Base-by-base conservation (phyloP, 345 rosid genomes). In the Salix viminalis region DNA sequence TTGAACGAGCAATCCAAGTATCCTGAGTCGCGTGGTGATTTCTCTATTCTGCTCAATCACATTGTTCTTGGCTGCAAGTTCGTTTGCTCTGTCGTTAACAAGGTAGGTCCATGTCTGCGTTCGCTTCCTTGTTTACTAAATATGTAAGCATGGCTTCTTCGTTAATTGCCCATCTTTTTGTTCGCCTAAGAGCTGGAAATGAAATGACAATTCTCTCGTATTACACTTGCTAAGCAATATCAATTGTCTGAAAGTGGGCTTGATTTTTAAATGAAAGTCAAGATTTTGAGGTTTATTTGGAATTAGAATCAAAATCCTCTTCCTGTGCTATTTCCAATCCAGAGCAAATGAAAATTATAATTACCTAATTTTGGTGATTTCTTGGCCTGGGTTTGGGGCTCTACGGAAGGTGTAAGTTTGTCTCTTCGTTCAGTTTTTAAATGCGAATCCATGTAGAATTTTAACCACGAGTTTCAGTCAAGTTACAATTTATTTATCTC, bases 41-140 rank as follows among this genome's bases (percentile, higher is more conserved):
- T 96, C 92, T 85, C 90, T 16, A 96, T 96, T 79, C 82, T 96
- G 86, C 94, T 96, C 44, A 96, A 36, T 82, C 90, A 96, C 89
- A 96, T 96, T 84, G 99, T 94, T 79, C 88, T 96, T 34, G 99
- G 99, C 61, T 96, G 99, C 94, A 96, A 94, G 85, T 96, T 92
- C 87, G 98, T 96, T 79, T 96, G 99, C 90, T 85, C 95, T 74
- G 89, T 94, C 52, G 99, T 94, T 60, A 96, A 84, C 85, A 96
- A 96, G 98, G 99, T 94, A 62, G 28, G 28, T 6, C 39, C 48
- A 18, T 34, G 7, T 71, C 28, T 1, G 28, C 64, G 28, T 24
- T 28, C 10, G 10, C 13, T 65, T 46, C 15, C 12, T 66, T 54
- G 10, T 18, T n/a, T 8, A 15, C 37, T 10, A 11, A n/a, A 15